phyloP scores from a whole-genome alignment of 108 stramenopile species.

The Poteriospumella lacustris region DNA sequence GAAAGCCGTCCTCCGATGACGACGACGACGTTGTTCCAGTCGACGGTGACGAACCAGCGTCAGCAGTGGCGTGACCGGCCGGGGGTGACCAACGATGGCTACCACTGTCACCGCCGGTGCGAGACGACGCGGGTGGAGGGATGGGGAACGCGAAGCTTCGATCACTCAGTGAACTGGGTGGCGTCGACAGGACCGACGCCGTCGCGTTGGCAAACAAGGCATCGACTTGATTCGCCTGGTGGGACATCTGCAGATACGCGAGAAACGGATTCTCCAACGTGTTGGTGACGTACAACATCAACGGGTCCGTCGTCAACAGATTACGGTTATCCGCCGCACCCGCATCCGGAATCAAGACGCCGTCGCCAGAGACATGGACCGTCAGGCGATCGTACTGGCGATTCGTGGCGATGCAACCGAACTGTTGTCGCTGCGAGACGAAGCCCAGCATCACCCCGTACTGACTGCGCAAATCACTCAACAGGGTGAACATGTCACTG shows the following conservation, averaged over 20 bases:
- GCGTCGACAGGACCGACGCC: too few relatives aligned
- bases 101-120: too few relatives aligned
- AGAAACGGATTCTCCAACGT: slow-evolving; percentile 82
- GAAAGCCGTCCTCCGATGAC: slow-evolving; percentile 65
- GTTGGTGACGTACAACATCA: slow-evolving; percentile 48
- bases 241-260: slow-evolving; percentile 65
- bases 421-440: slow-evolving; percentile 71
- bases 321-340: too few relatives aligned
- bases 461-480: not conserved
- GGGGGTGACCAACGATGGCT: too few relatives aligned
- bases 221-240: too few relatives aligned
- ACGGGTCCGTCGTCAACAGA: slow-evolving; percentile 56
- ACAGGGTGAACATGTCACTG: not conserved
- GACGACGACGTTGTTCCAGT: slow-evolving; percentile 64
- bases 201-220: too few relatives aligned
- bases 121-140: too few relatives aligned
- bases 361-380: slow-evolving; percentile 47
- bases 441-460: slow-evolving; percentile 63
- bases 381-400: slow-evolving; percentile 47
- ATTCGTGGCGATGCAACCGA: slow-evolving; percentile 67
- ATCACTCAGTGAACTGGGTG: too few relatives aligned
- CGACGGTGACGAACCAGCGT: too few relatives aligned
- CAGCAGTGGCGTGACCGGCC: too few relatives aligned
- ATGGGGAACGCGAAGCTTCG: too few relatives aligned
- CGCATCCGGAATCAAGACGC: not conserved